phyloP scores from a whole-genome alignment of 768 basidiomycete genomes.

The Infundibulicybe gibba region DNA sequence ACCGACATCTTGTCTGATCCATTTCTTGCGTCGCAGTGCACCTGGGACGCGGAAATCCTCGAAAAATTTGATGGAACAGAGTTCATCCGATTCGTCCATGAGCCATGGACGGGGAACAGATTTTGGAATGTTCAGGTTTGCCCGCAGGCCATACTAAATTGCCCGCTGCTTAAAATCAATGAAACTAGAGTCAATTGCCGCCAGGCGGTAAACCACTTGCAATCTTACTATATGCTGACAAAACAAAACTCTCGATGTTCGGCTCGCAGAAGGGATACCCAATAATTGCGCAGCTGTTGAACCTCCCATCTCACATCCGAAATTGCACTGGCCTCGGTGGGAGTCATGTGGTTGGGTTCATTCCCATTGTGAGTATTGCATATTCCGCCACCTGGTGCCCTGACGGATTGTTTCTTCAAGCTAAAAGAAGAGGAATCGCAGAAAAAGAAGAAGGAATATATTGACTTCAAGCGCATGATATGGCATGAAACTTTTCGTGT shows the following conservation, averaged over 20 bases:
- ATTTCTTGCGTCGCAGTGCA: neutral
- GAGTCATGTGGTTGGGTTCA: constrained; percentile 30
- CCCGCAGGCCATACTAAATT: too few species aligned
- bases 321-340: constrained; percentile 30
- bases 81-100: neutral
- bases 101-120: neutral
- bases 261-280: constrained; percentile 31
- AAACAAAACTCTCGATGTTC: constrained; percentile 31
- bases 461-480: constrained; percentile 16
- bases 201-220: constrained; percentile 18
- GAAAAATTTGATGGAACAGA: neutral
- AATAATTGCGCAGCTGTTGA: constrained; percentile 24
- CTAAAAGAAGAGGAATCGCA: constrained; percentile 15
- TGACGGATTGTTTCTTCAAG: constrained; percentile 8
- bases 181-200: constrained; percentile 10
- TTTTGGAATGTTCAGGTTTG: neutral
- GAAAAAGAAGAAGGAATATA: constrained; percentile 15
- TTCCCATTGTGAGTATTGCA: constrained; percentile 25
- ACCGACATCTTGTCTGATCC: neutral
- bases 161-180: too few species aligned
- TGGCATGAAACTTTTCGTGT: constrained; percentile 22
- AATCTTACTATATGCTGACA: constrained; percentile 35
- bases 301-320: constrained; percentile 23
- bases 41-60: neutral
- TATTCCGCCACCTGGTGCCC: too few species aligned